Base-by-base conservation (phyloP, 2,329 filamentous ascomycete species). In the Colletotrichum plurivorum region DNA sequence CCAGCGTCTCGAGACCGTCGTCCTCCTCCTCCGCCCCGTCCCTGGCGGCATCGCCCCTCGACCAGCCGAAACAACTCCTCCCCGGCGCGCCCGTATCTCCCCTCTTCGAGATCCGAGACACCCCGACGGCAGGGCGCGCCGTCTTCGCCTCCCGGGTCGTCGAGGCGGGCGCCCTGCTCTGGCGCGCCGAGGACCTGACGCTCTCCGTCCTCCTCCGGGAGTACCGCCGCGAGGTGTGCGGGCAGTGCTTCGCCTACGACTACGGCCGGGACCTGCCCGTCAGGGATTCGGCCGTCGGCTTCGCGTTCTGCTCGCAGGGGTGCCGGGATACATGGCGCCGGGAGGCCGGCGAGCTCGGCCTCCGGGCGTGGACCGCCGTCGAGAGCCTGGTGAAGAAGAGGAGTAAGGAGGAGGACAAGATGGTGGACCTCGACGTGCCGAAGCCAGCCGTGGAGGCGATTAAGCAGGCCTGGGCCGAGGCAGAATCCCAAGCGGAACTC, bases 1-100 rank as follows among this genome's bases (percentile, higher is more conserved):
- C 66, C 15, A 69, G 83, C 71, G 86, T 49, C 43, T 69, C 66
- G 8, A 53, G 66, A 15, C 62, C 66, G 12, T 69, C 66, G 4
- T 60, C 66, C 7, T 49, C 49, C 62, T 69, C 66, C 5, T 69
- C 66, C 12, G 54, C 49, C 36, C 49, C 66, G 41, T 62, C 63
- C 1, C 16, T 54, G 41, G 5, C 63, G 27, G 13, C 22, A 16
- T 25, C 31, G 1, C 31, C 48, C 16, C 60, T 64, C 39, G 52
- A 53, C 52, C 36, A 27, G 2, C 13, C 43, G 2, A 66, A 55
- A 9, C n/a, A 43, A 7, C n/a, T 45, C 2, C 54, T 60, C n/a
- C 18, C 55, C 13, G 66, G 66, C 13, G 54, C 54, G 5, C 61
- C 66, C n/a, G 41, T 48, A 49, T 69, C 66, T 16, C 20, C 49